These are phyloP conservation scores for Mikania micrantha DNA, from an alignment of 129 eudicot genomes.

Conservation along the genomic window DNA sequence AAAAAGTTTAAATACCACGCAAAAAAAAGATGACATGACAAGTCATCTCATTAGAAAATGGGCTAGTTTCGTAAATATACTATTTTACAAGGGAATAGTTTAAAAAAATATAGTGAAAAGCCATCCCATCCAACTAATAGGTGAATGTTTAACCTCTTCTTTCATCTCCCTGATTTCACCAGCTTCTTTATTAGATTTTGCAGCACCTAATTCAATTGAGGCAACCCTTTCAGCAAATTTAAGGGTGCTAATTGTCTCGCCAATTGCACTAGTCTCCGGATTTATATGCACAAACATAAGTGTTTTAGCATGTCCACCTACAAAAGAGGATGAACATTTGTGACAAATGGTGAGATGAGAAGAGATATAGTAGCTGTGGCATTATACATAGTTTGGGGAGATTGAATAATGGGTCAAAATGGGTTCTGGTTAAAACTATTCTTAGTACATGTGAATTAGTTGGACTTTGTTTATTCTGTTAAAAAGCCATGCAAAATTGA, in stretches of 20 bases:
- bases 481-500: background rate
- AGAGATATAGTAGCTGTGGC: background rate
- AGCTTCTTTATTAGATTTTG: constrained; percentile 81
- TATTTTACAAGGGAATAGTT: background rate
- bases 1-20: background rate
- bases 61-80: background rate
- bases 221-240: constrained; percentile 99
- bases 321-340: background rate
- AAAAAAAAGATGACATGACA: background rate
- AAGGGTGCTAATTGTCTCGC: constrained; percentile 92
- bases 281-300: constrained; percentile 95
- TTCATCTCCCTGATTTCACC: constrained; percentile 70
- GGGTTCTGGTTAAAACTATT: background rate
- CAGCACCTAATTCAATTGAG: constrained; percentile 86
- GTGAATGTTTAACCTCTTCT: constrained; percentile 62
- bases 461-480: background rate
- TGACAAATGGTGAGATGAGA: background rate
- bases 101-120: background rate
- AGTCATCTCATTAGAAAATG: background rate
- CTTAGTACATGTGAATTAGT: background rate
- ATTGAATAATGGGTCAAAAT: too few species aligned
- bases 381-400: too few species aligned
- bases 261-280: constrained; percentile 77
- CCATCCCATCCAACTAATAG: background rate
- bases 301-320: constrained; percentile 96